Percentiles rank a stretch among this genome's conserved stretches.
These are phyloP conservation scores for Kappamyces sp. DNA, from an alignment of 192 early-diverging fungal genomes.

Conservation along the genomic window DNA sequence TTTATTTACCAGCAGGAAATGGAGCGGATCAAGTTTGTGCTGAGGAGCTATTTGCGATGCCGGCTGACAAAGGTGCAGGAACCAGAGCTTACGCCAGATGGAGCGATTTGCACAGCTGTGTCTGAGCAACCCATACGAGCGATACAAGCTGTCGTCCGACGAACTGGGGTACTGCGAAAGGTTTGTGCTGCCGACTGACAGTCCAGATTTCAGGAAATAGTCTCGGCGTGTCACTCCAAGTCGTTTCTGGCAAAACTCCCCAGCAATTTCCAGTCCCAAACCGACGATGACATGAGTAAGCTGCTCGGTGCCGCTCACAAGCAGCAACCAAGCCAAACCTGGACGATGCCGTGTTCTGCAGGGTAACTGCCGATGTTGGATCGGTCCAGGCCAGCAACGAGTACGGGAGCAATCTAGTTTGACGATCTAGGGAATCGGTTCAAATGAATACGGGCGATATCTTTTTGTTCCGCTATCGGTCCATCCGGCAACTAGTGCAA, in stretches of 20 bases:
- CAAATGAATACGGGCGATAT: slow-evolving; percentile 4
- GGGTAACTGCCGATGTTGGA: slow-evolving; percentile 5
- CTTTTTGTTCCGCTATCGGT: slow-evolving; percentile 4
- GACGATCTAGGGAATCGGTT: background rate
- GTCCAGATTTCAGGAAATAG: slow-evolving; percentile 1
- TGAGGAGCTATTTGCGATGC: slow-evolving; percentile 16
- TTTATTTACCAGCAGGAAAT: slow-evolving; percentile 14
- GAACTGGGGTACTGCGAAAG: slow-evolving; percentile 1
- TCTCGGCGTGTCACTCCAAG: slow-evolving; percentile 5
- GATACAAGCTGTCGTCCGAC: slow-evolving; percentile 6
- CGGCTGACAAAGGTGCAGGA: slow-evolving; percentile 10
- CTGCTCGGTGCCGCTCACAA: background rate
- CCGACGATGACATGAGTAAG: slow-evolving; percentile 13
- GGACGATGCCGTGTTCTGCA: slow-evolving; percentile 9
- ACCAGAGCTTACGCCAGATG: background rate
- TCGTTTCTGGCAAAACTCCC: slow-evolving; percentile 12
- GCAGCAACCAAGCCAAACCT: slow-evolving; percentile 4
- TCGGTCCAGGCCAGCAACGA: background rate
- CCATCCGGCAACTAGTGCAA: background rate
- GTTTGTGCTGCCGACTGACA: too few relatives aligned
- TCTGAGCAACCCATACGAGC: slow-evolving; percentile 4
- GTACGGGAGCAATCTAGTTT: background rate
- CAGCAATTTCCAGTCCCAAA: background rate
- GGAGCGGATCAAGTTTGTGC: slow-evolving; percentile 17
- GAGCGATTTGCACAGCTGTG: background rate